These are phyloP conservation scores for Nitzschia sp. DNA, from an alignment of 108 stramenopile species.

Conservation along the genomic window DNA sequence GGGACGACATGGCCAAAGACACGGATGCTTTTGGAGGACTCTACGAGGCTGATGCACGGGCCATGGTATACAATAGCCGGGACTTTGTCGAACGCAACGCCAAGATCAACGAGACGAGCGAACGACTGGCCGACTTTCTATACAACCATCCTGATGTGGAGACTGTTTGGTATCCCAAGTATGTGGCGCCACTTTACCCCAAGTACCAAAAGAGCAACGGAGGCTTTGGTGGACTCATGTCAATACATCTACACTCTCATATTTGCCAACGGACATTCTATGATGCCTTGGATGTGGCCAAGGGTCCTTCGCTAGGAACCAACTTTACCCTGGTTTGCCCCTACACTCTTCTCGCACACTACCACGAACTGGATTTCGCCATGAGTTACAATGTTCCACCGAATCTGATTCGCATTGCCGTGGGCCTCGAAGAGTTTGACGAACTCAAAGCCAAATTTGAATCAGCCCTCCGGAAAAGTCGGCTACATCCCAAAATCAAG, in stretches of 20 bases:
- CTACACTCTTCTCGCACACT: slow-evolving; percentile 80
- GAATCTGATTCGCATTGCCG: slow-evolving; percentile 64
- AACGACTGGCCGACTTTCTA: slow-evolving; percentile 50
- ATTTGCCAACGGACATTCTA: slow-evolving; percentile 73
- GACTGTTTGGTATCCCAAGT: slow-evolving; percentile 62
- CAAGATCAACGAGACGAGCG: slow-evolving; percentile 61
- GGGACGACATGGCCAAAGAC: slow-evolving; percentile 46
- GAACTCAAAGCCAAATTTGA: slow-evolving; percentile 53
- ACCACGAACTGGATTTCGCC: slow-evolving; percentile 78
- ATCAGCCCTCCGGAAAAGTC: slow-evolving; percentile 44
- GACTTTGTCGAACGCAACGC: slow-evolving; percentile 58
- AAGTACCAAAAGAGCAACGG: slow-evolving; percentile 27
- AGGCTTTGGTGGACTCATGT: slow-evolving; percentile 66
- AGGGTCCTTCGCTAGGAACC: slow-evolving; percentile 79
- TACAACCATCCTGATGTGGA: slow-evolving; percentile 50
- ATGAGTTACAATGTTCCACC: slow-evolving; percentile 60
- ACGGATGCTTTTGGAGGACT: slow-evolving; percentile 38
- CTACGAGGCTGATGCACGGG: slow-evolving; percentile 48
- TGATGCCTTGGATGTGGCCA: slow-evolving; percentile 62
- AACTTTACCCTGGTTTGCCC: slow-evolving; percentile 80
- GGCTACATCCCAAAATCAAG: slow-evolving; percentile 51
- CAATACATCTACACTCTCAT: slow-evolving; percentile 51
- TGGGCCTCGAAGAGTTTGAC: slow-evolving; percentile 66
- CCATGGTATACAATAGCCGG: slow-evolving; percentile 39
- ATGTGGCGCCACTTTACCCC: slow-evolving; percentile 26